A percentile compares a stretch with the other conserved stretches of the same genome.
These are phyloP conservation scores for Krasilnikovozyma curviuscula DNA, from an alignment of 768 basidiomycete genomes.

Conservation along the genomic window DNA sequence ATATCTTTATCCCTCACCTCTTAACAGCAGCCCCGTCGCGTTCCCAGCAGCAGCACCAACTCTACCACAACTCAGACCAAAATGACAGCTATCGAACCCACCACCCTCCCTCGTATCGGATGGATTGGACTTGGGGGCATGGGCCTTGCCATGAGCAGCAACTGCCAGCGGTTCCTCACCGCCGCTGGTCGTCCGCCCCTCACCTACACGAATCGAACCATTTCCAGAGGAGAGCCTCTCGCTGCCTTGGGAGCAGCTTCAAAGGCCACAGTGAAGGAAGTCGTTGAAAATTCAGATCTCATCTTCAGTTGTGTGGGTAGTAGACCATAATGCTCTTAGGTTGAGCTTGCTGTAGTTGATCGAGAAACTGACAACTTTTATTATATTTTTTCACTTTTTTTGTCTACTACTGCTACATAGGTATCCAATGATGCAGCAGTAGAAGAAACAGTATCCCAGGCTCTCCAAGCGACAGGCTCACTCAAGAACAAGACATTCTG, in stretches of 20 bases:
- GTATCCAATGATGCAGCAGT: neutral
- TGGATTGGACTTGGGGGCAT: constrained; percentile 3
- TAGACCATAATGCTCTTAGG: neutral
- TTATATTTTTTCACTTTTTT: no score
- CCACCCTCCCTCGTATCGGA: neutral
- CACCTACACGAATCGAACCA: neutral
- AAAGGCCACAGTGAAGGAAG: neutral
- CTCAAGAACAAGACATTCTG: neutral
- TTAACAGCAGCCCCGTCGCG: no score
- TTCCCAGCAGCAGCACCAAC: no score
- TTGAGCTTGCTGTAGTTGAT: no score
- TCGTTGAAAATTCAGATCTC: neutral
- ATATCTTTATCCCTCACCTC: no score
- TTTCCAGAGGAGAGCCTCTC: neutral
- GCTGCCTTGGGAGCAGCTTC: neutral
- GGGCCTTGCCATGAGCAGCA: neutral
- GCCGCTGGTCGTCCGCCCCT: neutral
- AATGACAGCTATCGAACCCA: neutral
- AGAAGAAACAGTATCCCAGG: neutral
- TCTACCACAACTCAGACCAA: no score
- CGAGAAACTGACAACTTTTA: no score
- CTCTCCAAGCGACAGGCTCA: neutral
- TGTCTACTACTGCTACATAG: no score
- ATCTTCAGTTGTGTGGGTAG: constrained; percentile 1
- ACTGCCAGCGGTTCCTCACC: neutral